A percentile compares a stretch with the other conserved stretches of the same genome.
Evolutionary conservation across 176 grass and related monocot genomes (phyloP).

Genomic region (Rhynchospora pubera): DNA sequence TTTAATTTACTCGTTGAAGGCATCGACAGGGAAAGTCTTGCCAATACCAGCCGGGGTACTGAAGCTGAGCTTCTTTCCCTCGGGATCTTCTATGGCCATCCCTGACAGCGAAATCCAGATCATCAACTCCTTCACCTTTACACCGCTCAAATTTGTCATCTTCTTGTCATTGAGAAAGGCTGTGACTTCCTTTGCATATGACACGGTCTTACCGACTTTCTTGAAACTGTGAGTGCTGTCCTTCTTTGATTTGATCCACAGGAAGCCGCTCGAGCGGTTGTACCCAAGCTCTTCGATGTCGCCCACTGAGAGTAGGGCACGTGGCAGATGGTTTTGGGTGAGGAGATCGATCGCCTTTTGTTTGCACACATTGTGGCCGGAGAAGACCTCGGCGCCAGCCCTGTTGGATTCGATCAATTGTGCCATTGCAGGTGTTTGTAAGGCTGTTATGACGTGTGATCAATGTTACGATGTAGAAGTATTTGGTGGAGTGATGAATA

Average conservation of each 20-base stretch:
- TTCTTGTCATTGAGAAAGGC: slow-evolving; percentile 58
- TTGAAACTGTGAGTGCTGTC: slow-evolving; percentile 59
- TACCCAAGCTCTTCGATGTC: slow-evolving; percentile 72
- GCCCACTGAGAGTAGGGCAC: slow-evolving; percentile 61
- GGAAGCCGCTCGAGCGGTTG: slow-evolving; percentile 54
- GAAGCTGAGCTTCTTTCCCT: slow-evolving; percentile 42
- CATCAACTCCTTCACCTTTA: slow-evolving; percentile 91
- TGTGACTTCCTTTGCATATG: slow-evolving; percentile 66
- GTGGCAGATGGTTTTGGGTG: slow-evolving; percentile 58
- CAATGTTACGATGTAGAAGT: background rate
- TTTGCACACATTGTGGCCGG: slow-evolving; percentile 66
- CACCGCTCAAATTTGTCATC: slow-evolving; percentile 85
- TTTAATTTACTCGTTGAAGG: slow-evolving; percentile 47
- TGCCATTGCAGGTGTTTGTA: background rate
- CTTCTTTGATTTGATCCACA: slow-evolving; percentile 81
- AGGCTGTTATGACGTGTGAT: background rate
- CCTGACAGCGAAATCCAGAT: slow-evolving; percentile 65
- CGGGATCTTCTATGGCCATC: slow-evolving; percentile 41
- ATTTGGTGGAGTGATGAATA: background rate
- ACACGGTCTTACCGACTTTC: slow-evolving; percentile 53
- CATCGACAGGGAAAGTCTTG: slow-evolving; percentile 55
- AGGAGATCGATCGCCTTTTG: slow-evolving; percentile 56
- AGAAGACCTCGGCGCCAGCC: slow-evolving; percentile 41
- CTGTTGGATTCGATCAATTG: background rate
- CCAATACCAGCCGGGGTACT: slow-evolving; percentile 43